phyloP scores from a whole-genome alignment of 2,329 filamentous ascomycete species.

The Acarospora socialis region DNA sequence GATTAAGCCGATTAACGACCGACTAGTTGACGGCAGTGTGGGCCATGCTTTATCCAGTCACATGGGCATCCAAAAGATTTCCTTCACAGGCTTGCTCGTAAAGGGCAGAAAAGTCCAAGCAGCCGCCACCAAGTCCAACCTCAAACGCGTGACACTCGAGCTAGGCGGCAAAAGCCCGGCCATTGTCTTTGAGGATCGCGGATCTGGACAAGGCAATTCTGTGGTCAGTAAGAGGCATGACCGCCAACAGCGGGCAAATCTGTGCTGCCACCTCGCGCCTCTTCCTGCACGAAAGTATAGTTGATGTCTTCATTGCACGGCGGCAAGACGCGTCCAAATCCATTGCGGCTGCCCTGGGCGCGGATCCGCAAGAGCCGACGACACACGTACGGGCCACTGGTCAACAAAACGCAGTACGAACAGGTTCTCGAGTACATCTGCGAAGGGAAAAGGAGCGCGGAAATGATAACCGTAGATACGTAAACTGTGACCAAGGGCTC shows the following conservation, averaged over 20 bases:
- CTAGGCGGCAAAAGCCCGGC: conserved; percentile 31
- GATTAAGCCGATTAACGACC: no score
- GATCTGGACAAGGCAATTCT: conserved; percentile 29
- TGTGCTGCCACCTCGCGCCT: conserved; percentile 21
- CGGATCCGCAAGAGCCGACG: conserved; percentile 8
- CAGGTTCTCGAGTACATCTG: conserved; percentile 20
- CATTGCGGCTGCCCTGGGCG: conserved; percentile 15
- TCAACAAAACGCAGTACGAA: conserved; percentile 15
- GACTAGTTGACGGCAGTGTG: no score
- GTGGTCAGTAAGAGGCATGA: conserved; percentile 24
- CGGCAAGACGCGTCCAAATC: conserved; percentile 11
- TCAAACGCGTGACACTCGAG: conserved; percentile 31
- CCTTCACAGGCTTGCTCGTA: conserved; percentile 28
- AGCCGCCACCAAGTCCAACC: conserved; percentile 27
- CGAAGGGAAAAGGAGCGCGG: conserved; percentile 7
- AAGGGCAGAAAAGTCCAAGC: conserved; percentile 28
- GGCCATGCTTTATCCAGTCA: conserved; percentile 26
- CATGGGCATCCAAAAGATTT: conserved; percentile 26
- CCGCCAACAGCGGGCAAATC: conserved; percentile 25
- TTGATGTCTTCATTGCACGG: conserved; percentile 13
- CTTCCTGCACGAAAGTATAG: conserved; percentile 18
- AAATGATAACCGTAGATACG: conserved; percentile 10
- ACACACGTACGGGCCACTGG: conserved; percentile 11
- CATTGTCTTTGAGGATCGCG: conserved; percentile 30
- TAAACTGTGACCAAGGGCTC: conserved; percentile 8